These are phyloP conservation scores for Catenaria anguillulae DNA, from an alignment of 371 early-diverging fungal genomes.

Conservation along the genomic window DNA sequence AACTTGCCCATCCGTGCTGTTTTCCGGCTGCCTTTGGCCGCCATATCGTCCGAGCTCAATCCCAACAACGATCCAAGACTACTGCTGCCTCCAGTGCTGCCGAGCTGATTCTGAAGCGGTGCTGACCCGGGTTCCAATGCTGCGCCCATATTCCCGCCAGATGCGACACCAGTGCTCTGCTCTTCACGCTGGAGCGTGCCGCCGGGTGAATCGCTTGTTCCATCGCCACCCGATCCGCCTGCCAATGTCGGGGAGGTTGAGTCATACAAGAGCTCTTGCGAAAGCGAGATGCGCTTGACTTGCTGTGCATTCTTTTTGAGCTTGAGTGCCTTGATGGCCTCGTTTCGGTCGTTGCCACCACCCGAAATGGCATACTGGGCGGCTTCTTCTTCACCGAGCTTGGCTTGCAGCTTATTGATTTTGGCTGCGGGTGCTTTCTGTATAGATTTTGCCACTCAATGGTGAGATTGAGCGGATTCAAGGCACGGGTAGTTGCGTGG, in stretches of 20 bases:
- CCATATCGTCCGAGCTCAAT: background rate
- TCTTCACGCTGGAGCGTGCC: too few species aligned
- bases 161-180: too few species aligned
- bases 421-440: conserved; percentile 4
- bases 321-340: background rate
- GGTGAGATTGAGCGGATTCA: background rate
- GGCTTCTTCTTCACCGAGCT: background rate
- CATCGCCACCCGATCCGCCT: too few species aligned
- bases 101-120: too few species aligned
- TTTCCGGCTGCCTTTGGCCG: too few species aligned
- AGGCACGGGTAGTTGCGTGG: background rate
- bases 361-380: background rate
- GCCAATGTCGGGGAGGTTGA: too few species aligned
- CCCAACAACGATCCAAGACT: too few species aligned
- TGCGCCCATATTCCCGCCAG: too few species aligned
- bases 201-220: too few species aligned
- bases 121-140: too few species aligned
- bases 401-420: background rate
- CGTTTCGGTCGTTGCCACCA: background rate
- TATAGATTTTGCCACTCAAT: background rate
- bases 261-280: conserved; percentile 1
- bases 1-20: background rate
- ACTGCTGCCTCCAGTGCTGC: too few species aligned
- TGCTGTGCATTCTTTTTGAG: background rate
- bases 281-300: background rate